Evolutionary conservation across 108 stramenopile species (phyloP).

Genomic region (Seminavis robusta): DNA sequence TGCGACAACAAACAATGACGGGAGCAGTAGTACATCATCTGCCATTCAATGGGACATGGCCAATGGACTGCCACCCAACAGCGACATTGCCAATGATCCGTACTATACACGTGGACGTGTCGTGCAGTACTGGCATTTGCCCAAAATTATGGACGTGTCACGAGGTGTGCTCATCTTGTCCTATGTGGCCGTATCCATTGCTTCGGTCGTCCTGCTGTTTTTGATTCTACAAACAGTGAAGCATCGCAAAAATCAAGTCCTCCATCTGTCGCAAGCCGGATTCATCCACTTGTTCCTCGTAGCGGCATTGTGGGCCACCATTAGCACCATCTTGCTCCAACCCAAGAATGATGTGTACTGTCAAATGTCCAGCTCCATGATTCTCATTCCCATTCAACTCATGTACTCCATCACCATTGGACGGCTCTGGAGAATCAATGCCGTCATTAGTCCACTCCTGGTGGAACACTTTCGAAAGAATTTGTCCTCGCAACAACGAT

Average conservation of each 20-base stretch:
- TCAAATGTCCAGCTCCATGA: conserved; percentile 1
- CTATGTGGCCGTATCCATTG: conserved; percentile 10
- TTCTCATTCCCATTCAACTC: conserved; percentile 19
- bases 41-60: no score
- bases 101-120: no score
- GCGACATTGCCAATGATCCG: no score
- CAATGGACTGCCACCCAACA: no score
- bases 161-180: conserved; percentile 2
- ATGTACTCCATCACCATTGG: conserved; percentile 16
- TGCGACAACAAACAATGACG: no score
- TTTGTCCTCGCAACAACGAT: no score
- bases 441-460: conserved; percentile 27
- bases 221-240: conserved; percentile 13
- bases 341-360: conserved; percentile 24
- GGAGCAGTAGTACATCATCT: no score
- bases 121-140: no score
- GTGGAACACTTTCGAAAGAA: no score
- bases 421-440: conserved; percentile 29
- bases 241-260: conserved; percentile 16
- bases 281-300: conserved; percentile 20
- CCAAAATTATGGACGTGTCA: conserved; percentile 11
- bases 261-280: conserved; percentile 16
- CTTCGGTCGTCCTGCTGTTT: conserved; percentile 5
- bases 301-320: conserved; percentile 20
- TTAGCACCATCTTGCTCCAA: conserved; percentile 12